Evolutionary conservation across 352 stramenopile species (phyloP).

Genomic region (Phytophthora tubulina): DNA sequence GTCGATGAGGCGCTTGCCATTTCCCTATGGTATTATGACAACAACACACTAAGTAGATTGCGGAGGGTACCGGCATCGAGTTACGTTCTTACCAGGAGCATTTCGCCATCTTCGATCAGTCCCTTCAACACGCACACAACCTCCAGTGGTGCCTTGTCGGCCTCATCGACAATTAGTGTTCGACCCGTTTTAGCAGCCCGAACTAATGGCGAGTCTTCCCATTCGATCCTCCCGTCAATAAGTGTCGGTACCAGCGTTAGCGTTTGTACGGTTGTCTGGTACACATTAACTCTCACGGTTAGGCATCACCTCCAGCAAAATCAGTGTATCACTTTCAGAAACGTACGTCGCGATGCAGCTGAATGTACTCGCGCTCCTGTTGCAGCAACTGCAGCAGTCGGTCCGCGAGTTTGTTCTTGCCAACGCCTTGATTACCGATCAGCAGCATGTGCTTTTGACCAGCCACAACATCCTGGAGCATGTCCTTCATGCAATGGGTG

Average conservation of each 20-base stretch:
- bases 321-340: background rate
- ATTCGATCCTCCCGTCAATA: conserved; percentile 90
- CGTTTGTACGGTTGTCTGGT: conserved; percentile 93
- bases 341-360: conserved; percentile 95
- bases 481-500: conserved; percentile 85
- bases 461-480: conserved; percentile 85
- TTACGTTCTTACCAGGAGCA: conserved; percentile 78
- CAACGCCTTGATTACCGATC: conserved; percentile 95
- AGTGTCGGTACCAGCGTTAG: conserved; percentile 92
- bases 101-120: conserved; percentile 96
- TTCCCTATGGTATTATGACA: conserved; percentile 56
- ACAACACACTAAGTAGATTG: background rate
- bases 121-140: conserved; percentile 96
- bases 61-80: background rate
- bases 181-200: conserved; percentile 91
- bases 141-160: conserved; percentile 96
- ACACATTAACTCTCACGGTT: conserved; percentile 2
- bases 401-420: conserved; percentile 97
- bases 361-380: conserved; percentile 96
- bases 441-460: conserved; percentile 93
- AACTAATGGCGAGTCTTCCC: conserved; percentile 96
- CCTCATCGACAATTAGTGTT: conserved; percentile 96
- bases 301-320: background rate
- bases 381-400: conserved; percentile 90
- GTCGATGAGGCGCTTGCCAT: conserved; percentile 90